Base-by-base conservation (phyloP, 2,329 filamentous ascomycete genomes). In the Dactylellina parvicollis region DNA sequence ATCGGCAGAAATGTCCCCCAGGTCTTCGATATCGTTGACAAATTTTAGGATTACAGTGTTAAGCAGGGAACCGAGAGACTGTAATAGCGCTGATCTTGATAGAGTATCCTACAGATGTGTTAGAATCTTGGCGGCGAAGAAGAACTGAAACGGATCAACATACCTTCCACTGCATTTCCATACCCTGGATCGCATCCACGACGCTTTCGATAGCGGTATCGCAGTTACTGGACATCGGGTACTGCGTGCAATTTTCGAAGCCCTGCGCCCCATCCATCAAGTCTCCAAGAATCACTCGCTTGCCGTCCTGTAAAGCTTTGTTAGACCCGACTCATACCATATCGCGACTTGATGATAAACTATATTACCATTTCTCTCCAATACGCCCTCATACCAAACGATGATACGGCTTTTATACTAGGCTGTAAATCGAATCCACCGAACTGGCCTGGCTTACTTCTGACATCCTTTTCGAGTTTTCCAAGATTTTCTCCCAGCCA, bases 181-280 rank as follows among this genome's bases (percentile, higher is more conserved):
- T 89, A 9, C 82, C 81, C 42, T 85, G 79, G 18, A 88, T 81
- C 4, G 84, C 84, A 10, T 82, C 82, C 18, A 84, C 79, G 7
- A 87, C 80, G 3, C 81, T 79, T n/a, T 80, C 84, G 22, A 94
- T 86, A 1, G 88, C 85, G 59, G 85, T 86, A 47, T 87, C 73
- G 34, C 77, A 78, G n/a, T 74, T 75, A 20, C 59, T 22, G 3
- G 74, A 75, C 38, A 75, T 75, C 7, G 77, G 77, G 34, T 74
- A 77, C 7, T 76, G 66, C 0, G 75, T 77, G 40, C 77, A 77
- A 18, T 66, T 52, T 24, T 75, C 76, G 22, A 78, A 78, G 0
- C 77, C 77, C 34, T 78, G 76, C 7, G 77, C 75, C 3, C 69
- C 70, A 49, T 78, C 77, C 40, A 78, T 75, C 24, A 75, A 64